These are phyloP conservation scores for Daphne laureola DNA, from an alignment of 441 rosid species.

Conservation along the genomic window DNA sequence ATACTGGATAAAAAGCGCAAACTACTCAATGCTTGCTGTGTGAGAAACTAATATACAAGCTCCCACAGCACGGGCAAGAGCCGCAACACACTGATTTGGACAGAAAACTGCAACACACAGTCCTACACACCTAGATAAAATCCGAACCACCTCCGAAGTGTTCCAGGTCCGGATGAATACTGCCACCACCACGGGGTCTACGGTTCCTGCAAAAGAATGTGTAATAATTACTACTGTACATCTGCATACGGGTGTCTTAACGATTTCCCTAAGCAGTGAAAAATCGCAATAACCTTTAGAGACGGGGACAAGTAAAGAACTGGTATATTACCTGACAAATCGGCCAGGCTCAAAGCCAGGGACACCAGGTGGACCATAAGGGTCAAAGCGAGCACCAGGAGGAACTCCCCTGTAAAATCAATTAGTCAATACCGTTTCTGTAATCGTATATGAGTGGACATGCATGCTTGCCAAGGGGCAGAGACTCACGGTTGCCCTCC, in stretches of 20 bases:
- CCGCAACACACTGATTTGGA: too few species aligned
- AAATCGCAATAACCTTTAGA: too few species aligned
- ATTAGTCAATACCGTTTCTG: constrained; percentile 4
- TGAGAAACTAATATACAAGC: too few species aligned
- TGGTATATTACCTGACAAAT: constrained; percentile 43
- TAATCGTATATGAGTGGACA: neutral
- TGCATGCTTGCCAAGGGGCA: neutral
- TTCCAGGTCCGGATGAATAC: constrained; percentile 67
- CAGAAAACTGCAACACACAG: too few species aligned
- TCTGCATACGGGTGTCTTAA: too few species aligned
- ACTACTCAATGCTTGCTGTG: too few species aligned
- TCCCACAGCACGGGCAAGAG: too few species aligned
- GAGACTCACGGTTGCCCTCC: constrained; percentile 50
- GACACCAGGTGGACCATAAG: constrained; percentile 75
- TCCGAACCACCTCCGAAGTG: constrained; percentile 48
- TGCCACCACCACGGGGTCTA: constrained; percentile 35
- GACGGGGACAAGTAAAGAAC: neutral
- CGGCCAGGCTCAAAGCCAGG: constrained; percentile 75
- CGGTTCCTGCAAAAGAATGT: constrained; percentile 37
- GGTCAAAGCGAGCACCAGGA: constrained; percentile 97
- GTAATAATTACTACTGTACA: neutral
- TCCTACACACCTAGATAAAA: constrained; percentile 34
- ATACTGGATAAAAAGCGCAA: too few species aligned
- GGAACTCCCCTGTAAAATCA: constrained; percentile 56
- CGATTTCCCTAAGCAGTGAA: too few species aligned